Evolutionary conservation across 2,329 filamentous ascomycete species (phyloP).

Genomic region (Phaeophleospora eucalypticola): DNA sequence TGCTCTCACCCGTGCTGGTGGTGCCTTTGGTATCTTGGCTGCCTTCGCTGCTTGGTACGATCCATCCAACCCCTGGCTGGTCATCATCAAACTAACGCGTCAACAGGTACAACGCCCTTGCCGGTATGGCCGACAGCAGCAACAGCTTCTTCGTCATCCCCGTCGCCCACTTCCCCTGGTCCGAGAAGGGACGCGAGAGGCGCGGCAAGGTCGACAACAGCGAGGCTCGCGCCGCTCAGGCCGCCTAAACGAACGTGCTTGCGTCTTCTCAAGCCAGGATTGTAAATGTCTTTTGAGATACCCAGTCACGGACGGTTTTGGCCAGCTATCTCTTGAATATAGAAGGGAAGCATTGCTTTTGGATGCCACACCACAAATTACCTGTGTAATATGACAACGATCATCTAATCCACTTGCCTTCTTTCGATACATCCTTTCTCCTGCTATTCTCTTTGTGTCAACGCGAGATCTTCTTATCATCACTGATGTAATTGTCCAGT

Average conservation of each 20-base stretch:
- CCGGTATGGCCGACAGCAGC: constrained; percentile 52
- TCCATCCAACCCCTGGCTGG: background rate
- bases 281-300: background rate
- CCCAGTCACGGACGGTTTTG: background rate
- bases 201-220: constrained; percentile 48
- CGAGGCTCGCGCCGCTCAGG: constrained; percentile 30
- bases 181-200: constrained; percentile 64
- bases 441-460: no score
- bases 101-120: constrained; percentile 47
- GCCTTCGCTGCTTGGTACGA: constrained; percentile 50
- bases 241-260: no score
- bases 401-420: no score
- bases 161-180: constrained; percentile 89
- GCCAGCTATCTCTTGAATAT: background rate
- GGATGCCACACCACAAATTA: no score
- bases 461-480: no score
- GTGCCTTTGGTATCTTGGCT: constrained; percentile 50
- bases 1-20: constrained; percentile 49
- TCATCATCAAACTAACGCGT: constrained; percentile 5
- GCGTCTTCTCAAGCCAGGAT: no score
- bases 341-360: background rate
- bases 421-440: no score
- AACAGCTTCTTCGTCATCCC: constrained; percentile 86
- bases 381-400: no score
- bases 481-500: no score